Evolutionary conservation across 441 rosid genomes (phyloP), one percentile per base, ranked within the genome.

Genomic region (Gossypium davidsonii): DNA sequence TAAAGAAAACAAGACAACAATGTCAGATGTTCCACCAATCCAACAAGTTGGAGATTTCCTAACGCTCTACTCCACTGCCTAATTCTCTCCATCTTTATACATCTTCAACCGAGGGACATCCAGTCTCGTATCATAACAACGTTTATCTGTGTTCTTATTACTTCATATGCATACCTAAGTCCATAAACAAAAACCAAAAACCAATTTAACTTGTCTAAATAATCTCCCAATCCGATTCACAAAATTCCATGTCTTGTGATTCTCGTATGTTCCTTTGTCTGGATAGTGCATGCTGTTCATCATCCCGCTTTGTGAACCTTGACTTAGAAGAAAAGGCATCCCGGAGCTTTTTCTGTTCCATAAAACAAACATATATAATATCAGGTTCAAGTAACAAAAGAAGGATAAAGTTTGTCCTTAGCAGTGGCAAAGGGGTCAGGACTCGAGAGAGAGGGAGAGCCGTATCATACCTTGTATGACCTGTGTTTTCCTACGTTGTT

Each of bases 191-290:
- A 44, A 28, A 28, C 31, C 31, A 44, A 44, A 44, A 44, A 44
- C 48, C 14, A 44, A 0, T 23, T n/a, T 28, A 62, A 9, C 9
- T 21, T 10, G 15, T 59, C 74, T 77, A 77, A 56, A 82, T 46
- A 64, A 82, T 65, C 72, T 72, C 78, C 85, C 78, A 82, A 31
- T 77, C 85, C 2, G 80, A 79, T 20, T 79, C 81, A 34, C 48
- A 46, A 26, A 20, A 49, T 21, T 61, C 76, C 12, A 39, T 11
- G 42, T 78, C 74, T 25, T 20, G 42, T 65, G 46, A 12, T 17
- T 73, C 71, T 3, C 58, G 44, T 21, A 26, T 25, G 39, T 25
- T 17, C 17, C 14, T 17, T 56, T 15, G 25, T 63, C 15, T 42
- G 60, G 78, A 70, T 52, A 37, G 66, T 25, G 21, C 34, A 10